Base-by-base conservation (phyloP, 108 stramenopile species). In the Skeletonema costatum region DNA sequence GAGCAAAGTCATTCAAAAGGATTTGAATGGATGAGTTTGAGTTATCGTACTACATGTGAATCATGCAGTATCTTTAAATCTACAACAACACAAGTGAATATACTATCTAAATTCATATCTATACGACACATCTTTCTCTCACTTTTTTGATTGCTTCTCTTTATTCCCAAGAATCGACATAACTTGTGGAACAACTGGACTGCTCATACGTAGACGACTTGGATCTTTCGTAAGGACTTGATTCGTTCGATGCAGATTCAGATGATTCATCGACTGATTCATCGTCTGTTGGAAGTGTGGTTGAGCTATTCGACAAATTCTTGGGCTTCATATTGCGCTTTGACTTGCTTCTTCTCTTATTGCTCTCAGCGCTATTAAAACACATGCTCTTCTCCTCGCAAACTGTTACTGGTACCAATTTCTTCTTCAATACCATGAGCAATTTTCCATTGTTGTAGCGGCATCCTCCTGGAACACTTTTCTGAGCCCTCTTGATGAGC, bases 371-470 rank as follows among this genome's bases (percentile, higher is more conserved):
- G 33, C 16, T 42, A 2, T 32, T 8, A 21, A 41, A 68, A 10
- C 60, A 36, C 32, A 30, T 33, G 38, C 56, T 68, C 21, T 42
- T 60, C 56, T 74, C 74, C 5, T 66, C 74, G 14, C 44, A 53
- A n/a, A 51, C 60, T 50, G n/a, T 46, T 31, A 76, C 36, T 7
- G 75, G 75, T 46, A 76, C 42, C 25, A 76, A 48, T 35, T 62
- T 61, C 75, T 76, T 76, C 60, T 68, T 76, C 36, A 93, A 81
- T 2, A 93, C 92, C 92, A 93, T 93, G 29, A 93, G 76, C 35
- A 93, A 82, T 32, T 84, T 89, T 67, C 92, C 92, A 60, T 88
- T 88, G 66, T 93, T 93, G 83, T 89, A 93, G 46, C 90, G 85
- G 75, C 87, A 89, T 11, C 92, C 92, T 69, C 89, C 89, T 68